phyloP scores from a whole-genome alignment of 148 eudicot genomes.

The Cornus suecica region DNA sequence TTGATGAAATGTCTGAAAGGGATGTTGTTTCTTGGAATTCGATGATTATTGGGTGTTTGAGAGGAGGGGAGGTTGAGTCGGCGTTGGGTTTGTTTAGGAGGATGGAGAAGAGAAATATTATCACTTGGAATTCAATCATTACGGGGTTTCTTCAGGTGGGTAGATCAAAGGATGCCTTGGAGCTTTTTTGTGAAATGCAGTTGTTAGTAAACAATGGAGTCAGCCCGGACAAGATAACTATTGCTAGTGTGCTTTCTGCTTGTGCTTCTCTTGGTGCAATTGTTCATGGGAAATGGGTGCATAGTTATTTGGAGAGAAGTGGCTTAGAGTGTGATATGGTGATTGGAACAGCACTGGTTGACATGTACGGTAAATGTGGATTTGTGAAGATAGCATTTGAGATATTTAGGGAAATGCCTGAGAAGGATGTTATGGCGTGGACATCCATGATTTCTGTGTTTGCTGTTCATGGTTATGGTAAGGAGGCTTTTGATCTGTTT shows the following conservation, averaged over 20 bases:
- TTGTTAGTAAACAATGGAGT: slow-evolving; percentile 24
- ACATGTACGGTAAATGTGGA: slow-evolving; percentile 90
- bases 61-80: slow-evolving; percentile 48
- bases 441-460: slow-evolving; percentile 78
- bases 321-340: slow-evolving; percentile 66
- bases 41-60: slow-evolving; percentile 53
- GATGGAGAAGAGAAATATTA: slow-evolving; percentile 52
- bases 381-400: slow-evolving; percentile 48
- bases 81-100: slow-evolving; percentile 56
- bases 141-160: slow-evolving; percentile 72
- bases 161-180: slow-evolving; percentile 53
- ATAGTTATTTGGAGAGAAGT: slow-evolving; percentile 50
- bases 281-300: slow-evolving; percentile 65
- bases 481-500: slow-evolving; percentile 56
- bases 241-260: slow-evolving; percentile 68
- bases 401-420: slow-evolving; percentile 44
- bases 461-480: slow-evolving; percentile 57
- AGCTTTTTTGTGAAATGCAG: slow-evolving; percentile 62
- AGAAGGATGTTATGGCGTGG: slow-evolving; percentile 80
- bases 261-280: slow-evolving; percentile 75
- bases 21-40: slow-evolving; percentile 81
- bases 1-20: slow-evolving; percentile 50
- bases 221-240: slow-evolving; percentile 62
- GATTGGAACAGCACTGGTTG: slow-evolving; percentile 64
- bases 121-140: slow-evolving; percentile 77